Percentiles rank a stretch among this genome's conserved stretches.
These are phyloP conservation scores for Blastobotrys persicus DNA, from an alignment of 1,139 yeast species.

Conservation along the genomic window DNA sequence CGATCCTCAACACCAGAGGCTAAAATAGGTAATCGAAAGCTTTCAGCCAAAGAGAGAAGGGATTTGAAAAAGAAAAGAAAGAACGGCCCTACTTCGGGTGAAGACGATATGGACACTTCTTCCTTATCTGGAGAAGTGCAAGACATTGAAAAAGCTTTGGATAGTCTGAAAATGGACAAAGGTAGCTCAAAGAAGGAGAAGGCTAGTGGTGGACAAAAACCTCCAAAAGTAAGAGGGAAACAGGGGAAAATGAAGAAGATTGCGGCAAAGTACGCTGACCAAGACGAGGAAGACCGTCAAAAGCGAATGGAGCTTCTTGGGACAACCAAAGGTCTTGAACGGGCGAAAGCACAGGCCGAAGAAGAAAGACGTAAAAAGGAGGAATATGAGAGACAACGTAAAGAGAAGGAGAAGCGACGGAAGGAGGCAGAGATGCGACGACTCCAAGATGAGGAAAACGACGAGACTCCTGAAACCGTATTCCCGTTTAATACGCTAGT, in stretches of 20 bases:
- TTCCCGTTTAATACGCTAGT: conserved; percentile 37
- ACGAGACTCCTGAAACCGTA: conserved; percentile 30
- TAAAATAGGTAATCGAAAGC: conserved; percentile 10
- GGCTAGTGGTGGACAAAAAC: conserved; percentile 21
- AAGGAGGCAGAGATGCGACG: conserved; percentile 51
- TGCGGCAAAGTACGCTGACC: conserved; percentile 79
- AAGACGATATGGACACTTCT: conserved; percentile 13
- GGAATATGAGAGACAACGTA: conserved; percentile 36
- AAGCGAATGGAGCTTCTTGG: conserved; percentile 80
- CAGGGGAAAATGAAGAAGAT: conserved; percentile 81
- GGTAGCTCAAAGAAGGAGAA: conserved; percentile 26
- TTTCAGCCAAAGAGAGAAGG: conserved; percentile 19
- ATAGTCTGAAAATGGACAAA: conserved; percentile 21
- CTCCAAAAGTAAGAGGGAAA: conserved; percentile 66
- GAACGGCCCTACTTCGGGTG: conserved; percentile 17
- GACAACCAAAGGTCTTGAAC: conserved; percentile 66
- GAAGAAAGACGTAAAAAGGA: conserved; percentile 37
- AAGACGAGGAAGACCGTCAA: conserved; percentile 82
- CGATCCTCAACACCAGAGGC: background rate
- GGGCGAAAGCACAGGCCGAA: conserved; percentile 32
- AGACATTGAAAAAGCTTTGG: conserved; percentile 24
- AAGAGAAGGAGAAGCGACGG: conserved; percentile 42
- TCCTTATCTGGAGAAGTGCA: conserved; percentile 17
- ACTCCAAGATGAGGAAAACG: conserved; percentile 33
- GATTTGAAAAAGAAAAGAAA: conserved; percentile 19